Evolutionary conservation across 2,329 filamentous ascomycete genomes (phyloP), one percentile per base, ranked within the genome.

Genomic region (Periglandula ipomoeae): DNA sequence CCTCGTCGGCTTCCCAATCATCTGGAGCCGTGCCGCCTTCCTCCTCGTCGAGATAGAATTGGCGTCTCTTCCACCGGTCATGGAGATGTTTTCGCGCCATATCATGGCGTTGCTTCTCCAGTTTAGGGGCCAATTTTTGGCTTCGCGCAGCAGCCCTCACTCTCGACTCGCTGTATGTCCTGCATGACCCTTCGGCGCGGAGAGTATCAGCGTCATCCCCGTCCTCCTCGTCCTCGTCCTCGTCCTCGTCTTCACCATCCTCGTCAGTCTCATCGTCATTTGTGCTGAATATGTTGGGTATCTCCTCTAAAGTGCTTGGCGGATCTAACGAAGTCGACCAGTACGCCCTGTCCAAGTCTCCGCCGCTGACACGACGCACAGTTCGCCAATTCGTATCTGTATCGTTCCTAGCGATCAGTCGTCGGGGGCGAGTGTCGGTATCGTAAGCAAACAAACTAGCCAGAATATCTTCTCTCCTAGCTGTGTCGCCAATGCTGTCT

Each of bases 11-110:
- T 20, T 75, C 70, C 71, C 83, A 89, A 23, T 78, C 81, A 6
- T 76, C 71, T 0, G 85, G 85, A 2, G 78, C 71, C n/a, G 65
- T 62, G 9, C 79, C 76, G 2, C 88, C 88, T 63, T 94, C 88
- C 68, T 94, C 89, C 64, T 89, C 85, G 50, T 94, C 88, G 1
- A 89, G 76, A 58, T 93, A 94, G 58, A 93, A 94, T 35, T 84
- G 80, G 41, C 88, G 76, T 50, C 85, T 76, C 58, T 78, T 79
- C 87, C 87, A 93, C 44, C 87, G 76, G 47, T 90, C 80, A 56
- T 84, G 75, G 32, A 88, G 70, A 54, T 74, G 72, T 35, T 67
- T 70, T 13, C 77, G 70, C 1, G 76, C 75, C 65, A 70, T 66
- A 6, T 67, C 63, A 24, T 67, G 62, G 23, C 67, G 62, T 17